Evolutionary conservation across 805 yeast genomes (phyloP).

Genomic region (Kazachstania kunashirensis): DNA sequence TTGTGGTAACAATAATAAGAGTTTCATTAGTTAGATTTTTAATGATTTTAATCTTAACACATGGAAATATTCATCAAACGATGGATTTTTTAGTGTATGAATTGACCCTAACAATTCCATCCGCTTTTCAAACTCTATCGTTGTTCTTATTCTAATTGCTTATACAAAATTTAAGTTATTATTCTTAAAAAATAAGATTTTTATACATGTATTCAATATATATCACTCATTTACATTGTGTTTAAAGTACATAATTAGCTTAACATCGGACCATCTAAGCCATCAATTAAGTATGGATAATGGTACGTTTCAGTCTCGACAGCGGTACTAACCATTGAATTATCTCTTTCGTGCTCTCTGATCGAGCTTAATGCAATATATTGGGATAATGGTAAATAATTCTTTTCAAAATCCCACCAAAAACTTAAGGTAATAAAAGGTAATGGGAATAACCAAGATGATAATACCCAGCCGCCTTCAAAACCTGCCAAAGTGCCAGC

Average conservation of each 20-base stretch:
- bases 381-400: constrained; percentile 68
- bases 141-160: no score
- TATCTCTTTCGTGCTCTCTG: constrained; percentile 35
- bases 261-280: constrained; percentile 80
- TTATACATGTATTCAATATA: no score
- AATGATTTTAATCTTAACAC: constrained; percentile 15
- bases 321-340: constrained; percentile 14
- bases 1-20: constrained; percentile 13
- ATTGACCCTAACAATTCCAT: no score
- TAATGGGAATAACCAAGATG: constrained; percentile 63
- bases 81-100: no score
- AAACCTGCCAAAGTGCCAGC: constrained; percentile 77
- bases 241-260: constrained; percentile 27
- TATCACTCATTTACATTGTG: no score
- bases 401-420: constrained; percentile 72
- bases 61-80: constrained; percentile 3
- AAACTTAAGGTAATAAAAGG: constrained; percentile 59
- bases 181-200: no score
- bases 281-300: constrained; percentile 61
- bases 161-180: no score
- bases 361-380: constrained; percentile 85
- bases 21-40: constrained; percentile 16
- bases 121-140: no score
- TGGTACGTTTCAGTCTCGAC: constrained; percentile 45
- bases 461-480: constrained; percentile 68